Conservation (phyloP, 2,329 filamentous ascomycete species). For the Xylaria multiplex region DNA sequence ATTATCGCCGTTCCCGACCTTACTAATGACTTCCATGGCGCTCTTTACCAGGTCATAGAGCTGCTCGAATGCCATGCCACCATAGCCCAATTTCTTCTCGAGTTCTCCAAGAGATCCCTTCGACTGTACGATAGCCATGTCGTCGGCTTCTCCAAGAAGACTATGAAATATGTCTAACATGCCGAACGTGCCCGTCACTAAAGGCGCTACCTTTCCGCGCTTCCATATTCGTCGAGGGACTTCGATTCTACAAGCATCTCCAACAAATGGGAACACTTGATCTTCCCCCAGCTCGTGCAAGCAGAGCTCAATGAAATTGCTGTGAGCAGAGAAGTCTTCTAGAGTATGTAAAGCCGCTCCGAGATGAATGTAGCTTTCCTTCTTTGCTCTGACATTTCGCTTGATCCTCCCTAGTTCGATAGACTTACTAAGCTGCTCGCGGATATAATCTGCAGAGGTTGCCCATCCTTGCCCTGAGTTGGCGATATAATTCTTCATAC, state of each 20-base stretch:
- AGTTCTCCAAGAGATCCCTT: slow-evolving; percentile 46
- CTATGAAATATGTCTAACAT: slow-evolving; percentile 50
- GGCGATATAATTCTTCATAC: slow-evolving; percentile 50
- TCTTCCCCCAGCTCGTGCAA: slow-evolving; percentile 61
- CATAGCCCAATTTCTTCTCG: slow-evolving; percentile 45
- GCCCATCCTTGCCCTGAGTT: slow-evolving; percentile 44
- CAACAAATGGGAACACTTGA: slow-evolving; percentile 63
- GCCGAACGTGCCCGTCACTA: slow-evolving; percentile 65
- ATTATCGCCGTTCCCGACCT: slow-evolving; percentile 39
- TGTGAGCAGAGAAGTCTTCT: slow-evolving; percentile 65
- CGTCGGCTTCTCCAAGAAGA: slow-evolving; percentile 47
- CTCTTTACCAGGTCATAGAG: slow-evolving; percentile 46
- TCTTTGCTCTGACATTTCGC: slow-evolving; percentile 36
- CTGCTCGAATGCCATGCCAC: slow-evolving; percentile 46
- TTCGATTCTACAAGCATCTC: slow-evolving; percentile 50
- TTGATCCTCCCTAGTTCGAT: slow-evolving; percentile 44
- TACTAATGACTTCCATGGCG: slow-evolving; percentile 41
- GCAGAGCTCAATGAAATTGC: slow-evolving; percentile 64
- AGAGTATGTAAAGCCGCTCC: slow-evolving; percentile 64
- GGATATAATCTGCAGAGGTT: slow-evolving; percentile 48
- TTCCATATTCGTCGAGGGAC: slow-evolving; percentile 50
- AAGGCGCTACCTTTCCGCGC: slow-evolving; percentile 58
- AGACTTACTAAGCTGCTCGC: slow-evolving; percentile 41
- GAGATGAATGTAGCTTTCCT: slow-evolving; percentile 49
- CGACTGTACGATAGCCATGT: slow-evolving; percentile 47